These are phyloP conservation scores for Wickerhamomyces xylosicus DNA, from an alignment of 805 yeast genomes.

Conservation along the genomic window DNA sequence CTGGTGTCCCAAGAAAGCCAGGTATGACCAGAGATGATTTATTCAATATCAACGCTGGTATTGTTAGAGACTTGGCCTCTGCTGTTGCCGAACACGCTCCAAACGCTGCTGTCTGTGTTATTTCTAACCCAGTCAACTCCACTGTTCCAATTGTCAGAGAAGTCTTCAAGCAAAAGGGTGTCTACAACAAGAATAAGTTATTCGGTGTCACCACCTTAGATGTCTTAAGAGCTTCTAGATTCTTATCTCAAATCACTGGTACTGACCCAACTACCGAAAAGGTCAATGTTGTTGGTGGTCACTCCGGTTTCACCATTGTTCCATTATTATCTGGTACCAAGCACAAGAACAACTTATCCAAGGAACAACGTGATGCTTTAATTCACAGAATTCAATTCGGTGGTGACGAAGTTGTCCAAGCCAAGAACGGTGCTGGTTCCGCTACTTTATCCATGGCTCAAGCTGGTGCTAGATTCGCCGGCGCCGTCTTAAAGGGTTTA, in stretches of 20 bases:
- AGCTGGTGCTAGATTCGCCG: conserved; percentile 75
- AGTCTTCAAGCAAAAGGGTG: conserved; percentile 76
- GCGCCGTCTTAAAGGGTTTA: conserved; percentile 53
- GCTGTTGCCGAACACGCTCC: conserved; percentile 78
- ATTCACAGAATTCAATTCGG: conserved; percentile 90
- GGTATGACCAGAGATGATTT: conserved; percentile 98
- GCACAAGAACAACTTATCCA: conserved; percentile 48
- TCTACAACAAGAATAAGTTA: conserved; percentile 82
- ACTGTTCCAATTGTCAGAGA: conserved; percentile 96
- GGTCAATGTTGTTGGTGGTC: conserved; percentile 92
- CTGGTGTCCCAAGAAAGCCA: conserved; percentile 98
- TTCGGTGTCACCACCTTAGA: conserved; percentile 97
- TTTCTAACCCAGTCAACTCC: conserved; percentile 95
- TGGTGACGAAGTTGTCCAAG: conserved; percentile 92
- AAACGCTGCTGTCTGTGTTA: conserved; percentile 71
- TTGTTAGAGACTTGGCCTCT: conserved; percentile 86
- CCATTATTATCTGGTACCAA: conserved; percentile 82
- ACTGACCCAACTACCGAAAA: conserved; percentile 71
- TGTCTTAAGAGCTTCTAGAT: conserved; percentile 83
- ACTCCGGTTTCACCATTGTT: conserved; percentile 93
- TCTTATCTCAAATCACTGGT: conserved; percentile 54
- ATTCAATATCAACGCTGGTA: conserved; percentile 92
- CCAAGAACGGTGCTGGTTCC: conserved; percentile 90
- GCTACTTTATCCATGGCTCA: conserved; percentile 91
- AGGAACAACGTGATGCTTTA: conserved; percentile 55